phyloP scores from a whole-genome alignment of 2,329 filamentous ascomycete genomes.

The Penicillium janthinellum region DNA sequence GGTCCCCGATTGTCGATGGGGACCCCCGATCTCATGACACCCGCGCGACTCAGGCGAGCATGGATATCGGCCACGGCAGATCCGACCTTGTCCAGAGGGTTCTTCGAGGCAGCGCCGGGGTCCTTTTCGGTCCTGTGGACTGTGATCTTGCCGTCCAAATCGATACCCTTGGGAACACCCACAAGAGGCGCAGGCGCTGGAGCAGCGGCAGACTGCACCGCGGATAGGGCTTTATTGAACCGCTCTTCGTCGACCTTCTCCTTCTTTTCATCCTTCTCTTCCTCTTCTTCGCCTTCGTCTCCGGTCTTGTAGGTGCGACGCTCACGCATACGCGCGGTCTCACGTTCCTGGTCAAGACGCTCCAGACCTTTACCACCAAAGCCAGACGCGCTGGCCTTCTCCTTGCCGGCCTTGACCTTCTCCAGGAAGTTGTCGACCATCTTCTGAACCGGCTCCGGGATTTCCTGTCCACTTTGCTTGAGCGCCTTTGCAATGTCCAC shows the following conservation, averaged over 20 bases:
- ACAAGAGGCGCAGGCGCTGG: constrained; percentile 33
- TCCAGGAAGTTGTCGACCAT: constrained; percentile 72
- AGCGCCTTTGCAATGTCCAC: constrained; percentile 86
- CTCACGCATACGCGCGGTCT: constrained; percentile 81
- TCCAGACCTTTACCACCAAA: constrained; percentile 96
- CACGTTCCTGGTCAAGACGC: constrained; percentile 85
- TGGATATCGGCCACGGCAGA: constrained; percentile 93
- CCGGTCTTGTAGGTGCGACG: constrained; percentile 88
- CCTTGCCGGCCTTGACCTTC: constrained; percentile 90
- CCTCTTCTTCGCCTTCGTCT: constrained; percentile 76
- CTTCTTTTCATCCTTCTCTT: constrained; percentile 68
- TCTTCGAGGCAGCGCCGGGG: constrained; percentile 53
- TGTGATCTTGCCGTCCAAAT: constrained; percentile 69
- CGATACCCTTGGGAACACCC: constrained; percentile 58
- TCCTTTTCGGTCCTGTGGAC: constrained; percentile 70
- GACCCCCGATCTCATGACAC: constrained; percentile 85
- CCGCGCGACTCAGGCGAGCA: constrained; percentile 82
- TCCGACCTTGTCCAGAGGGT: constrained; percentile 80
- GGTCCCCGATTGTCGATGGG: constrained; percentile 98
- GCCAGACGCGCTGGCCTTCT: constrained; percentile 78
- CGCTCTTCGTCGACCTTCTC: constrained; percentile 61
- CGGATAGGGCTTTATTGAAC: constrained; percentile 62
- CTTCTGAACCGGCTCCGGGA: constrained; percentile 69
- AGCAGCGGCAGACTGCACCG: constrained; percentile 65
- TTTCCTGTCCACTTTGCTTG: constrained; percentile 83